Percentiles rank a stretch among this genome's conserved stretches.
phyloP scores from a whole-genome alignment of 2,329 filamentous ascomycete species.

The Blastomyces parvus region DNA sequence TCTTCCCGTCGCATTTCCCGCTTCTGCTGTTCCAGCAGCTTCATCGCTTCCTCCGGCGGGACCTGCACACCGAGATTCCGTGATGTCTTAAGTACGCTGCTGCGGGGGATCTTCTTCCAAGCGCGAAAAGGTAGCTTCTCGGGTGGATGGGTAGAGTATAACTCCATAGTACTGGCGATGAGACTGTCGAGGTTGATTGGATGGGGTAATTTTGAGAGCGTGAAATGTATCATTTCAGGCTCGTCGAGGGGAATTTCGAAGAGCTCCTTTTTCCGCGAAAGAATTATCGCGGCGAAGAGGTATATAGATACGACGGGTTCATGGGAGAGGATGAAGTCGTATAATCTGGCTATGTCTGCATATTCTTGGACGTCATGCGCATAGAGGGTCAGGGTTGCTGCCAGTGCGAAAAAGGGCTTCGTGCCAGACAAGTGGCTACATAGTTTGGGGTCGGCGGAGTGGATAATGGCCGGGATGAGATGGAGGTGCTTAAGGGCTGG shows the following conservation, averaged over 20 bases:
- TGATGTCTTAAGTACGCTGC: conserved; percentile 80
- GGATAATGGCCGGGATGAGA: conserved; percentile 73
- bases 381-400: conserved; percentile 91
- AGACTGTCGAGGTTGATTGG: conserved; percentile 71
- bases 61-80: conserved; percentile 47
- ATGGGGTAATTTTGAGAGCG: conserved; percentile 75
- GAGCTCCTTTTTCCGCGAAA: conserved; percentile 72
- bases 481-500: conserved; percentile 78
- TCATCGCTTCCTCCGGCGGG: conserved; percentile 55
- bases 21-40: conserved; percentile 61
- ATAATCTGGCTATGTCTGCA: conserved; percentile 76
- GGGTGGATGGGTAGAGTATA: conserved; percentile 62
- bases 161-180: conserved; percentile 53
- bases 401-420: conserved; percentile 84
- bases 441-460: conserved; percentile 60
- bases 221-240: conserved; percentile 83
- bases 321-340: conserved; percentile 79
- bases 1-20: conserved; percentile 62
- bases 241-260: conserved; percentile 73
- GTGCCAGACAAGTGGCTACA: conserved; percentile 65
- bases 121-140: conserved; percentile 52
- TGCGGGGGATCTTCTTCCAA: conserved; percentile 63
- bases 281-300: conserved; percentile 79
- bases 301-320: conserved; percentile 88
- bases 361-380: conserved; percentile 92